phyloP scores from a whole-genome alignment of 805 yeast genomes.

The Kodamaea leandrae region DNA sequence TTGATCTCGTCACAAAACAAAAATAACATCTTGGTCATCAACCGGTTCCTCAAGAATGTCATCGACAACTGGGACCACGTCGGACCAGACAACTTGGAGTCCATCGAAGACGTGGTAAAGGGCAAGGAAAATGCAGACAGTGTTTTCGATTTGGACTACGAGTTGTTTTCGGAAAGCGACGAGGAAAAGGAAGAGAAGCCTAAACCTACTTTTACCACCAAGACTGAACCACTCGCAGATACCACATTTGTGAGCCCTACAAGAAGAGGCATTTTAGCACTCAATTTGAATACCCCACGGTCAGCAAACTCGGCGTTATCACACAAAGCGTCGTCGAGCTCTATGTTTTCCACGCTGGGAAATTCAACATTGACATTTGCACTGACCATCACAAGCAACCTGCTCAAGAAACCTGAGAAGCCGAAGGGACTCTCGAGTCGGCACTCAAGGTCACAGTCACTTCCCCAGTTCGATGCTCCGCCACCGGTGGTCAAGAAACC shows the following conservation, averaged over 20 bases:
- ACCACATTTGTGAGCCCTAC: too few species aligned
- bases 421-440: too few species aligned
- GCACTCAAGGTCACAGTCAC: slow-evolving; percentile 13
- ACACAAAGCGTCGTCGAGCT: slow-evolving; percentile 8
- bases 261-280: not conserved
- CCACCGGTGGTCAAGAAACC: slow-evolving; percentile 25
- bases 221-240: not conserved
- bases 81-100: slow-evolving; percentile 4
- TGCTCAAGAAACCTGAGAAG: slow-evolving; percentile 1
- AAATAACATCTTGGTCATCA: slow-evolving; percentile 50
- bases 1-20: slow-evolving; percentile 35
- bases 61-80: slow-evolving; percentile 46
- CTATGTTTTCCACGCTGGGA: slow-evolving; percentile 11
- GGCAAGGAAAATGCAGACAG: slow-evolving; percentile 20
- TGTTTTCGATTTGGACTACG: slow-evolving; percentile 35
- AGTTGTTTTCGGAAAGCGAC: slow-evolving; percentile 28
- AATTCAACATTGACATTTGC: slow-evolving; percentile 7
- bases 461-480: slow-evolving; percentile 9
- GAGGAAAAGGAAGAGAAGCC: slow-evolving; percentile 13
- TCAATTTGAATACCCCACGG: not conserved
- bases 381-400: slow-evolving; percentile 5
- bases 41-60: slow-evolving; percentile 52
- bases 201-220: slow-evolving; percentile 3
- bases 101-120: slow-evolving; percentile 16
- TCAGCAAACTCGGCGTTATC: slow-evolving; percentile 1